Percentiles rank a stretch among this genome's conserved stretches.
Evolutionary conservation across 257 asterid genomes (phyloP).

Genomic region (Solanum paucissectum): DNA sequence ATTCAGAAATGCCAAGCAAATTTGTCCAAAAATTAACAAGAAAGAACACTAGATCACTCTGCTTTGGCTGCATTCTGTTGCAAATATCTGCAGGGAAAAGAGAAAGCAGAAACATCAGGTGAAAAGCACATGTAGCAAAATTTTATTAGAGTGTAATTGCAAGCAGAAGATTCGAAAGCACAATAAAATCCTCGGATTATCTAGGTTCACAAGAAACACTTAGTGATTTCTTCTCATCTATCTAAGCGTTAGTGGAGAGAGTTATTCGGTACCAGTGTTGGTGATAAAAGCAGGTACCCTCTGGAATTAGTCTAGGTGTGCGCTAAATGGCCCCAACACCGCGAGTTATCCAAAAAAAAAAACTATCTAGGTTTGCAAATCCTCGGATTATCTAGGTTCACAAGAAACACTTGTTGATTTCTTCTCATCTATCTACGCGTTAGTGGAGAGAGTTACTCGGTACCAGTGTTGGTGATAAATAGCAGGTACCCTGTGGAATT

Average conservation of each 20-base stretch:
- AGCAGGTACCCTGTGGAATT: neutral
- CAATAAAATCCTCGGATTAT: neutral
- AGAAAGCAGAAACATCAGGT: neutral
- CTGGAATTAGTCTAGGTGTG: neutral
- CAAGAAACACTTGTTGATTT: neutral
- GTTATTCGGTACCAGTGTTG: neutral
- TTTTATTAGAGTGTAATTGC: neutral
- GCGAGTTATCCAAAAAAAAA: neutral
- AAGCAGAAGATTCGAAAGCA: neutral
- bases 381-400: neutral
- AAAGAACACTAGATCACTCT: neutral
- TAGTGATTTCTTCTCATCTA: neutral
- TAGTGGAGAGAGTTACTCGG: neutral
- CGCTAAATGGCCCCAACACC: neutral
- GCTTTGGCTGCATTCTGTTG: slow-evolving; percentile 4
- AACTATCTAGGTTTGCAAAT: neutral
- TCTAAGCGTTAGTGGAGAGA: neutral
- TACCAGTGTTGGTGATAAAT: neutral
- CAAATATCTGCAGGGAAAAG: neutral
- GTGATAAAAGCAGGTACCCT: neutral
- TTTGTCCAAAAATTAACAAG: neutral
- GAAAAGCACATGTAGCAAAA: neutral
- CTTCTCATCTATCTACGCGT: neutral
- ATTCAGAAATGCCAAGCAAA: neutral
- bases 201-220: neutral